These are phyloP conservation scores for Elsinoe arachidis DNA, from an alignment of 2,329 filamentous ascomycete genomes.

Conservation along the genomic window DNA sequence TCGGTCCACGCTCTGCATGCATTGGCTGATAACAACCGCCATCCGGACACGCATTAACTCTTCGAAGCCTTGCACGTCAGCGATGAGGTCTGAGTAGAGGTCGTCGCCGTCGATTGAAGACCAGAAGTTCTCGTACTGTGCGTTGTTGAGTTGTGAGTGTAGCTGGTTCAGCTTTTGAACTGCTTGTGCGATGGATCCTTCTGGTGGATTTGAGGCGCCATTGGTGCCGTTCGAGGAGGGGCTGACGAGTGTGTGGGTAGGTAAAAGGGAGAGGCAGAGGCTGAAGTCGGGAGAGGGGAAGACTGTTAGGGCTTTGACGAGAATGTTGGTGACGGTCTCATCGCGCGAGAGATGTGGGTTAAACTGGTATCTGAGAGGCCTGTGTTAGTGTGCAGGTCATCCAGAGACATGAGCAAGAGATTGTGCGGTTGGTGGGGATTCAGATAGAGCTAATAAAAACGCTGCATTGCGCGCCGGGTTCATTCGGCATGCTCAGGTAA, in stretches of 20 bases:
- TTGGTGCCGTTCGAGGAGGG: slow-evolving; percentile 36
- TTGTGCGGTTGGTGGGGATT: slow-evolving; percentile 30
- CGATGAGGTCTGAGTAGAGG: slow-evolving; percentile 88
- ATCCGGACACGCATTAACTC: slow-evolving; percentile 87
- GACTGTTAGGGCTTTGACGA: slow-evolving; percentile 94
- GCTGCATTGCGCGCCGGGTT: slow-evolving; percentile 49
- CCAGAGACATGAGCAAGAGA: not conserved
- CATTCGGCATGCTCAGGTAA: slow-evolving; percentile 62
- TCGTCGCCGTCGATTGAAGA: slow-evolving; percentile 85
- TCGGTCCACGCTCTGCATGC: slow-evolving; percentile 62
- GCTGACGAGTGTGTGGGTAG: slow-evolving; percentile 63
- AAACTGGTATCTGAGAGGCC: slow-evolving; percentile 76
- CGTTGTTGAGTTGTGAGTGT: slow-evolving; percentile 78
- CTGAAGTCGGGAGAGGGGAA: slow-evolving; percentile 95
- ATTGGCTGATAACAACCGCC: slow-evolving; percentile 77
- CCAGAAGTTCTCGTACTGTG: slow-evolving; percentile 92
- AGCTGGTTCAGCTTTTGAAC: slow-evolving; percentile 78
- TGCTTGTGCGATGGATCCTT: slow-evolving; percentile 71
- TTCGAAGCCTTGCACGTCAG: slow-evolving; percentile 91
- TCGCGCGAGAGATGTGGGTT: slow-evolving; percentile 97
- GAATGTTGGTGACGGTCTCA: slow-evolving; percentile 96
- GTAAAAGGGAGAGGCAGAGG: slow-evolving; percentile 87
- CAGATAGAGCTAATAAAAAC: slow-evolving; percentile 67
- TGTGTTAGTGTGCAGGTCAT: not conserved
- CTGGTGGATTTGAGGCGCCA: slow-evolving; percentile 37